Evolutionary conservation across 2,329 filamentous ascomycete species (phyloP), one percentile per base, ranked within the genome.

Genomic region (Calonectria pseudoreteaudii): DNA sequence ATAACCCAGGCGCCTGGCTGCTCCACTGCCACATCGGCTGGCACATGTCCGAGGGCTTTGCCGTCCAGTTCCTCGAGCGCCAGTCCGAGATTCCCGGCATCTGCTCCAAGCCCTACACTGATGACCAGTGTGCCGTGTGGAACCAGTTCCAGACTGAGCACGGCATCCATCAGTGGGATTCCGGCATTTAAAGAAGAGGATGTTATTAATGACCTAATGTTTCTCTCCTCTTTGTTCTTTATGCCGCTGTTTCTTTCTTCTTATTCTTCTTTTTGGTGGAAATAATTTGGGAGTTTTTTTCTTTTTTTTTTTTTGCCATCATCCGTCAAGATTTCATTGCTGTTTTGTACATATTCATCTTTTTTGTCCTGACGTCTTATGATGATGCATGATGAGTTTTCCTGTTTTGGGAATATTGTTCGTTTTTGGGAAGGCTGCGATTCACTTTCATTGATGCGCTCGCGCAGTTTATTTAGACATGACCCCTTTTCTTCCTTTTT

Each of bases 1-100:
- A 86, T 70, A 91, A 90, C 79, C 87, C 88, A 1, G 88, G 88
- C 0, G 81, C 83, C 0, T 89, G 88, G 88, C 79, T 88, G 1
- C 85, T 89, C 76, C 88, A 89, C 78, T 90, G 88, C 77, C 88
- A 89, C 77, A 87, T 88, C 4, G 78, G 78, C 6, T 75, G 73
- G 73, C 73, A 75, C 66, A 71, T 72, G 36, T 73, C 73, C 20
- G 73, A 75, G 23, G 73, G 73, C 23, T 75, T 75, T 26, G 73
- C 73, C 16, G 67, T 75, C 8, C 73, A 75, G 65, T 75, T 75
- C 36, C 28, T 75, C 18, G 73, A 75, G 47, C 71, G 73, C 6
- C 41, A 47, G 34, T 38, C 23, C 30, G 73, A 75, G 31, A 70
- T 75, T 18, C 26, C 31, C n/a, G 38, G 18, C 0, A 56, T 67